These are phyloP conservation scores for Gamarada debralockiae DNA, from an alignment of 495 filamentous ascomycete genomes.

Conservation along the genomic window DNA sequence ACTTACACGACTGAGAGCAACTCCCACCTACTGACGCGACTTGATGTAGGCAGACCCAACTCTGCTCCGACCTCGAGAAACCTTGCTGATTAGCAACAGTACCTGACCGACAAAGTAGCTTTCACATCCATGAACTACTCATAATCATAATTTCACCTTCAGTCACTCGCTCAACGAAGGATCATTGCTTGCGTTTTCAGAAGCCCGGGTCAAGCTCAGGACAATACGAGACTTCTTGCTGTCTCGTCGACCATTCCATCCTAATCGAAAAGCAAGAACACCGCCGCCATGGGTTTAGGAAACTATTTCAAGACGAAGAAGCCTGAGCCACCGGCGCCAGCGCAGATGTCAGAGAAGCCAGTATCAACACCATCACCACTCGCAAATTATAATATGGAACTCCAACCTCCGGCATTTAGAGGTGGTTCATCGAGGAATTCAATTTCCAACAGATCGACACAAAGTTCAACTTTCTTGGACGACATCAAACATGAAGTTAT, in stretches of 20 bases:
- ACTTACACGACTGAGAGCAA: neutral
- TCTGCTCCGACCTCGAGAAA: neutral
- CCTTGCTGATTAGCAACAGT: neutral
- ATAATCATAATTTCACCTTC: conserved; percentile 4
- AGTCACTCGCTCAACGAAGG: conserved; percentile 6
- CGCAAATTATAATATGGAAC: conserved; percentile 34
- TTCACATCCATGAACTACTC: conserved; percentile 12
- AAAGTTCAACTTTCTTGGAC: conserved; percentile 58
- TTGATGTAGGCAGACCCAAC: conserved; percentile 3
- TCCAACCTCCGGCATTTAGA: conserved; percentile 41
- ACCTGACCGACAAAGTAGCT: neutral
- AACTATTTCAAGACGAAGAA: conserved; percentile 58
- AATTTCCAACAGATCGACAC: conserved; percentile 35
- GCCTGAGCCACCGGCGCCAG: conserved; percentile 27
- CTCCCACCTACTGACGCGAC: conserved; percentile 1
- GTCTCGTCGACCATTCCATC: conserved; percentile 7
- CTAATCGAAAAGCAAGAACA: conserved; percentile 17
- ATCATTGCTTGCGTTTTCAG: neutral
- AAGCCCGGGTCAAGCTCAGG: neutral
- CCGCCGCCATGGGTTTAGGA: conserved; percentile 51
- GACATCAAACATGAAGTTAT: conserved; percentile 83
- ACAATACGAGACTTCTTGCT: conserved; percentile 12
- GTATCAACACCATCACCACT: conserved; percentile 13
- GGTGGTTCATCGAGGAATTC: conserved; percentile 48
- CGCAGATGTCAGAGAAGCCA: conserved; percentile 23